These are phyloP conservation scores for Diaporthe sp. DNA, from an alignment of 2,329 filamentous ascomycete genomes.

Conservation along the genomic window DNA sequence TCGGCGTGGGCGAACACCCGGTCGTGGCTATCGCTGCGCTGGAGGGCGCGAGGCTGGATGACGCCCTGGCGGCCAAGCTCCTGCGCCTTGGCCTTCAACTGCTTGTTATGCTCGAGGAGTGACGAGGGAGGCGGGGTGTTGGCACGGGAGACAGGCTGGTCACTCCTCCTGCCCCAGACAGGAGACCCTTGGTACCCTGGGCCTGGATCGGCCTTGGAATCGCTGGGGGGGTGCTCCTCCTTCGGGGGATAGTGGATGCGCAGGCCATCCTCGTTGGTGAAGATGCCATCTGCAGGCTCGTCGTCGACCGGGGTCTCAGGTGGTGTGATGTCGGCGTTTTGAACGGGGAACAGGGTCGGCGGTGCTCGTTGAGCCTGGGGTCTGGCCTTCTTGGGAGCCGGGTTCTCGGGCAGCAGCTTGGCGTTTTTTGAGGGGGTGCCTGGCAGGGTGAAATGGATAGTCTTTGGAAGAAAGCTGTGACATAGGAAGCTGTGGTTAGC, in stretches of 20 bases:
- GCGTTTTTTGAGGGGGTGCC: constrained; percentile 60
- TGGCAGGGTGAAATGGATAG: constrained; percentile 85
- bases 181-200: constrained; percentile 84
- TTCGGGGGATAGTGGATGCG: constrained; percentile 68
- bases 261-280: constrained; percentile 70
- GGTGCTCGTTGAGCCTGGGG: constrained; percentile 53
- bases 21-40: constrained; percentile 75
- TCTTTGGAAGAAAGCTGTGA: constrained; percentile 92
- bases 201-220: constrained; percentile 70
- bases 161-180: constrained; percentile 80
- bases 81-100: constrained; percentile 67
- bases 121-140: constrained; percentile 81
- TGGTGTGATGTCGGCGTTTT: constrained; percentile 64
- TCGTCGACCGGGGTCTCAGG: constrained; percentile 70
- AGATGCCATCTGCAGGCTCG: constrained; percentile 59
- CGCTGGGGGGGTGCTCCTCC: constrained; percentile 52
- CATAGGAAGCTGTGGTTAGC: constrained; percentile 35
- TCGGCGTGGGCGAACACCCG: constrained; percentile 81
- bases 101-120: constrained; percentile 77
- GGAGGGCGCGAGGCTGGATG: constrained; percentile 65
- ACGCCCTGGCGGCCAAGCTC: constrained; percentile 71
- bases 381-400: constrained; percentile 46
- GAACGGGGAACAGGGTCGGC: constrained; percentile 66
- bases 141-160: constrained; percentile 84
- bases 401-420: constrained; percentile 47